Conservation (phyloP, 176 grass and related monocot genomes). For the Melocanna baccifera region DNA sequence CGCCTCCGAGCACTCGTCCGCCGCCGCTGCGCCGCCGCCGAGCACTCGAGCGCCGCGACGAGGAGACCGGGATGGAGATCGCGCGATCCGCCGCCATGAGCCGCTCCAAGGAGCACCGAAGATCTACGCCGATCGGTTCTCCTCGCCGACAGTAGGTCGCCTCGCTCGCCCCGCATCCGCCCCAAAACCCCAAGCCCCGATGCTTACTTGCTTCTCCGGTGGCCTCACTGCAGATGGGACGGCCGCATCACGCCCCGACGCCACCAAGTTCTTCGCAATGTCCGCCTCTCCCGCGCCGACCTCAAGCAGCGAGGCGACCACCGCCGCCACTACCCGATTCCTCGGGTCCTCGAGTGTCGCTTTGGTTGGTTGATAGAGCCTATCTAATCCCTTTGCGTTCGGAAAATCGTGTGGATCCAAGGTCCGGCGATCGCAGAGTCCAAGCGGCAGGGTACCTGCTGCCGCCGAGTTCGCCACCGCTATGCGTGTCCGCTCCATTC, state of each 20-base stretch:
- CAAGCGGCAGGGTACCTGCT: slow-evolving; percentile 92
- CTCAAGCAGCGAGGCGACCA: slow-evolving; percentile 59
- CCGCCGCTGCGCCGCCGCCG: background rate
- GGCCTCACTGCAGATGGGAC: slow-evolving; percentile 44
- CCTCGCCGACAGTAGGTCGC: slow-evolving; percentile 53
- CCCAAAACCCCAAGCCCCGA: background rate
- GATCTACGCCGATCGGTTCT: slow-evolving; percentile 82
- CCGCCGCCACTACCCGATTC: background rate
- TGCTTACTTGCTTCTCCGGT: background rate
- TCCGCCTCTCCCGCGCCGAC: slow-evolving; percentile 69
- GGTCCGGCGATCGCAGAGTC: slow-evolving; percentile 83
- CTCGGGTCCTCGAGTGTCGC: background rate
- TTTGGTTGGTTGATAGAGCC: too few relatives aligned
- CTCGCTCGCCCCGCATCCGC: background rate
- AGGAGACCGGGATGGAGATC: slow-evolving; percentile 55
- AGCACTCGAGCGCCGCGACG: background rate
- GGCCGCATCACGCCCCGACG: slow-evolving; percentile 73
- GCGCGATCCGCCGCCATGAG: slow-evolving; percentile 21
- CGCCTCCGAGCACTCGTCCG: too few relatives aligned
- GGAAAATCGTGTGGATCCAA: slow-evolving; percentile 8
- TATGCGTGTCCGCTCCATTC: slow-evolving; percentile 52
- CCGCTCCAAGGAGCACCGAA: slow-evolving; percentile 67
- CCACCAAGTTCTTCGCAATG: slow-evolving; percentile 79
- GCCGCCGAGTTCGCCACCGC: slow-evolving; percentile 73
- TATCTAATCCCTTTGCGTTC: background rate